Base-by-base conservation (phyloP, 2,329 filamentous ascomycete genomes). In the Apiospora koreana region DNA sequence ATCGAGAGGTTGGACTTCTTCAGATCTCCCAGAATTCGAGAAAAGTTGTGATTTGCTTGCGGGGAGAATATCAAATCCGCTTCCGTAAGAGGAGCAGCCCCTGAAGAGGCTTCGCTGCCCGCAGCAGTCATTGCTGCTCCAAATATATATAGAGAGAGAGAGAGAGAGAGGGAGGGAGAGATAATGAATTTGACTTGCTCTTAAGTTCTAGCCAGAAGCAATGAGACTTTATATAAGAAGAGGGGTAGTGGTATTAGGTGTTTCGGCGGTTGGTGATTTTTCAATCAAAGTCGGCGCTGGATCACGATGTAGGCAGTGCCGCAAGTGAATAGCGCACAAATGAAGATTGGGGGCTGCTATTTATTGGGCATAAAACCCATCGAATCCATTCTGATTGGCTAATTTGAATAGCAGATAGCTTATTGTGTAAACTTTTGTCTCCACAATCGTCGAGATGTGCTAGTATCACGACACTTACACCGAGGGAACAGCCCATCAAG, bases 1-100 rank as follows among this genome's bases (percentile, higher is more conserved):
- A 96, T 89, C 72, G 92, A 93, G 67, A 97, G 87, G 28, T 93
- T 92, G 28, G 92, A 89, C 75, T 92, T 89, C 79, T 92, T 94
- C 72, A 97, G 88, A 42, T 92, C 91, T 66, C 87, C 85, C 18
- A 97, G 89, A 4, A 89, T 91, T 73, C 88, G 87, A 43, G 90
- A 93, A 78, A 95, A 88, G 73, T 91, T 91, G 73, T 89, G 88
- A 76, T 87, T 86, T 67, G 84, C 83, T 75, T 87, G 85, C 6
- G 82, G 81, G 68, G 87, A 79, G 80, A 89, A 85, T 75, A 88
- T 79, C 73, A 87, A 76, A 76, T 86, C 81, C 31, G 66, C 66
- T 3, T 48, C 66, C 5, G 66, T 68, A 31, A 50, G 41, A 54
- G 42, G 65, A 28, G 28, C 69, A 12, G 42, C 54, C 54, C 54